phyloP scores from a whole-genome alignment of 1,284 basidiomycete species.

The Baeospora myosura region DNA sequence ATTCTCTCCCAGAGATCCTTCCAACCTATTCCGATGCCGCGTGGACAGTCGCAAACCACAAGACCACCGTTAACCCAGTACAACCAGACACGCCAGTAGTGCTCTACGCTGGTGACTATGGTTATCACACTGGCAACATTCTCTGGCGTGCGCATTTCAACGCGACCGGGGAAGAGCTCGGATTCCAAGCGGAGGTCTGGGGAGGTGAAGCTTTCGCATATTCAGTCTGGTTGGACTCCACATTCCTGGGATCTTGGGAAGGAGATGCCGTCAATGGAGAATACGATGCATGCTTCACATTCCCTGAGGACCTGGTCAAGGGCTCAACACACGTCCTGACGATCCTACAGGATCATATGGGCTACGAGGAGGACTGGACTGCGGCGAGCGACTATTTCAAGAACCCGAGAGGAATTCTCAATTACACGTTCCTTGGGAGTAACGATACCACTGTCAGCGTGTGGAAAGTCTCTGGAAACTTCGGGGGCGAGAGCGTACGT shows the following conservation, averaged over 20 bases:
- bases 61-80: constrained; percentile 31
- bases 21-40: constrained; percentile 25
- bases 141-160: constrained; percentile 46
- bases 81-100: constrained; percentile 28
- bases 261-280: constrained; percentile 29
- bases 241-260: constrained; percentile 41
- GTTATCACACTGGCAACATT: constrained; percentile 49
- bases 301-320: constrained; percentile 21
- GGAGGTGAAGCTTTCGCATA: constrained; percentile 43
- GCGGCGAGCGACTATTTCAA: constrained; percentile 37
- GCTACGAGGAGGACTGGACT: constrained; percentile 36
- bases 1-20: constrained; percentile 31
- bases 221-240: constrained; percentile 42
- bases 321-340: constrained; percentile 38
- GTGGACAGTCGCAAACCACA: constrained; percentile 33
- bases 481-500: constrained; percentile 39
- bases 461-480: constrained; percentile 44
- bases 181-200: constrained; percentile 31
- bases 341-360: constrained; percentile 50
- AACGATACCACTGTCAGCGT: constrained; percentile 25
- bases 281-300: constrained; percentile 29
- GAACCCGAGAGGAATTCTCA: constrained; percentile 35
- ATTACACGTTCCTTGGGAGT: constrained; percentile 35
- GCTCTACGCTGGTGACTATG: constrained; percentile 46
- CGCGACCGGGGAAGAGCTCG: constrained; percentile 33